phyloP scores from a whole-genome alignment of 1,139 yeast genomes.

The Tardiomyces blankii region DNA sequence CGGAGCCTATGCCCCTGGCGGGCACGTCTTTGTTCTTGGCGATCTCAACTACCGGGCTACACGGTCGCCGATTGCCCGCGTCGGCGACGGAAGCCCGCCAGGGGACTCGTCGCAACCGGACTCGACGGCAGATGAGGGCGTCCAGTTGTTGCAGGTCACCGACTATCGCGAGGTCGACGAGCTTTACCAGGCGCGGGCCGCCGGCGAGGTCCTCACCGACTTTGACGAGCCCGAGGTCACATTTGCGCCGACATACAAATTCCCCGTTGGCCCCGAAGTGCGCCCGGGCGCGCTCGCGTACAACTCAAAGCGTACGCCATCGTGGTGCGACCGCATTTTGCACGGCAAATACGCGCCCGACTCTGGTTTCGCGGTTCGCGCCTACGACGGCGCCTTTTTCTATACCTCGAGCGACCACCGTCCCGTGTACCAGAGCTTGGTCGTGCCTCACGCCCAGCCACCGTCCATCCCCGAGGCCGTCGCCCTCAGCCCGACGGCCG shows the following conservation, averaged over 20 bases:
- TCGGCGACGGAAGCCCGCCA: constrained; percentile 1
- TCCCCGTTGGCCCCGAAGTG: constrained; percentile 26
- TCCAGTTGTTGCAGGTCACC: constrained; percentile 2
- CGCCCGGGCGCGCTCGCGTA: constrained; percentile 27
- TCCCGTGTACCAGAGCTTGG: constrained; percentile 36
- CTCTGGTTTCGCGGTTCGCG: constrained; percentile 13
- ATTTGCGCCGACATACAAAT: constrained; percentile 76
- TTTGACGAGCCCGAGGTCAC: constrained; percentile 50
- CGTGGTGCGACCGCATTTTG: constrained; percentile 84
- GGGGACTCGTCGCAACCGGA: background rate
- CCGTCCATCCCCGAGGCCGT: background rate
- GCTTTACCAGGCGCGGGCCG: constrained; percentile 34
- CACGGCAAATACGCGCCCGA: constrained; percentile 37
- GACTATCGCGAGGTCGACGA: constrained; percentile 39
- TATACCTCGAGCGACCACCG: constrained; percentile 34
- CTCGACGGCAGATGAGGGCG: constrained; percentile 9
- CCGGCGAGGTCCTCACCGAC: constrained; percentile 43
- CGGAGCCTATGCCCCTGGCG: constrained; percentile 42
- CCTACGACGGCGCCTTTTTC: constrained; percentile 36
- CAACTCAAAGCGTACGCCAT: constrained; percentile 53
- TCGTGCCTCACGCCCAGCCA: constrained; percentile 15
- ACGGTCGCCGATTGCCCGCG: constrained; percentile 1
- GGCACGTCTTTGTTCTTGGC: constrained; percentile 66
- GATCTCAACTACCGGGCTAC: constrained; percentile 62
- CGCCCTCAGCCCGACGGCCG: background rate